Evolutionary conservation across 1,284 basidiomycete species (phyloP), one percentile per base, ranked within the genome.

Genomic region (Coriolopsis trogii): DNA sequence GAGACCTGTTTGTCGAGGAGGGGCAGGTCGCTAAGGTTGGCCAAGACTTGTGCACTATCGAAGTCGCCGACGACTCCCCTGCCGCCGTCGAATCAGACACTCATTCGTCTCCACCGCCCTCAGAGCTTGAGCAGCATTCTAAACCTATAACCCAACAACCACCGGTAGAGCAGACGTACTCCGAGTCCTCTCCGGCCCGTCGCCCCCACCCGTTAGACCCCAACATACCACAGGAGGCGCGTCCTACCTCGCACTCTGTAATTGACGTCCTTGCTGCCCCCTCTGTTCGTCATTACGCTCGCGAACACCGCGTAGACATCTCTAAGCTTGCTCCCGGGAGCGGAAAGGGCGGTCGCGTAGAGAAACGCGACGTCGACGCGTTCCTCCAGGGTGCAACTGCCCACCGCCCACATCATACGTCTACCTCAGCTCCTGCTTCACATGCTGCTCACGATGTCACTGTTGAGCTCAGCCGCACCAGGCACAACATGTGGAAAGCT

Each of bases 11-110:
- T 5, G 89, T 92, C 21, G 76, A 86, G 56, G 90, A 89, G 58
- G 95, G 95, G 16, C 83, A 93, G 61, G 82, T 95, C 12, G 89
- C 92, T 30, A 93, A 92, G 66, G 95, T 97, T 15, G 94, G 95
- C 21, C 75, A 82, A 40, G 84, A 86, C 6, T 74, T 98, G 1
- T 97, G 94, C 69, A 70, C 87, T 23, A 95, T 97, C 46, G 87
- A 94, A 61, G 85, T 88, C 16, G 87, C 89, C 12, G 84, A 84
- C 24, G 85, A 84, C 30, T 38, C 37, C 20, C 34, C 31, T 10
- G 31, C 25, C 23, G 48, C 46, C 18, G 38, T 49, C 13, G 36
- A 47, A 9, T 50, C 58, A 36, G 52, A 59, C 25, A 45, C 46
- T 42, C 31, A 34, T 12, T 30, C 52, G 6, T 36, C 46, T 3